Conservation (phyloP, 1,139 yeast species). For the Pichia inconspicua region DNA sequence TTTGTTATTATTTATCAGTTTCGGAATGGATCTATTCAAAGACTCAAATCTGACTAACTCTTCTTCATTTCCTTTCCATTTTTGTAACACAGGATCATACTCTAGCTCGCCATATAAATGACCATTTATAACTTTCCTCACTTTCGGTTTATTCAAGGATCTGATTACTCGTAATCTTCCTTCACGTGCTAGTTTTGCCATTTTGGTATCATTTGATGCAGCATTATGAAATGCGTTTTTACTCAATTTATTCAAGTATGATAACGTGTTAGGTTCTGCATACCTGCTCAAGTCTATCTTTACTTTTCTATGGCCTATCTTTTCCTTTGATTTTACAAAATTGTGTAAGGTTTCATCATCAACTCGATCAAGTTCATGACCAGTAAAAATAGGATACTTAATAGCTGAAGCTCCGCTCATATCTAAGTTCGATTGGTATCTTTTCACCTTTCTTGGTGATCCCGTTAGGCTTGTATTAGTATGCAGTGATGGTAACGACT, state of each 20-base stretch:
- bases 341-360: constrained; percentile 14
- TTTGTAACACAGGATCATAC: constrained; percentile 41
- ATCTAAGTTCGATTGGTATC: constrained; percentile 24
- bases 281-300: constrained; percentile 24
- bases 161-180: constrained; percentile 26
- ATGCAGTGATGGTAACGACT: constrained; percentile 19
- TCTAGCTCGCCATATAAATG: constrained; percentile 35
- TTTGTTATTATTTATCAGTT: constrained; percentile 14
- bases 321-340: neutral
- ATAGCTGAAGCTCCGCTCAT: constrained; percentile 6
- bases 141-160: constrained; percentile 21
- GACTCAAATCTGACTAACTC: constrained; percentile 40
- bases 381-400: constrained; percentile 6
- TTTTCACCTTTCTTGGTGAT: constrained; percentile 21
- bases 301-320: constrained; percentile 8
- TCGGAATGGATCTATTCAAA: constrained; percentile 15
- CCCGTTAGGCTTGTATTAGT: neutral
- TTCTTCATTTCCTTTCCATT: constrained; percentile 57
- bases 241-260: neutral
- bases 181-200: constrained; percentile 22
- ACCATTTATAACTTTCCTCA: constrained; percentile 23
- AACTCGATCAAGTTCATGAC: constrained; percentile 19
- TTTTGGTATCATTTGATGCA: constrained; percentile 14
- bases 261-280: constrained; percentile 16
- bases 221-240: neutral